phyloP scores from a whole-genome alignment of 345 rosid species.

The Citrus unshiu region DNA sequence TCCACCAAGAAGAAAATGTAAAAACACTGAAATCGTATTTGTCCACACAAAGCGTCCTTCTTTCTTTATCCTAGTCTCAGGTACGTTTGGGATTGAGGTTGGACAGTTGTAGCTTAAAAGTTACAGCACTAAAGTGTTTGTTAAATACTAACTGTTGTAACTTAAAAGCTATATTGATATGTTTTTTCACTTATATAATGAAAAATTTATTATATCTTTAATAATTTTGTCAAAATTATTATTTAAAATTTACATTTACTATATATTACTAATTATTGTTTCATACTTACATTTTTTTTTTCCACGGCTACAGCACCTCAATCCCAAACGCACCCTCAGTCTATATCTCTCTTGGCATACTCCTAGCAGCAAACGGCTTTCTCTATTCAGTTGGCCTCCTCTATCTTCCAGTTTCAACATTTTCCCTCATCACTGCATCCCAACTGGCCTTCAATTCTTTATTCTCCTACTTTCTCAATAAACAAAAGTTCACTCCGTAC shows the following conservation, averaged over 20 bases:
- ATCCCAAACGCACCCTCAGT: not conserved
- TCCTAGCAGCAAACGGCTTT: slow-evolving; percentile 14
- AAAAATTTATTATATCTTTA: too few relatives aligned
- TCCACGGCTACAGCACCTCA: rapidly evolving
- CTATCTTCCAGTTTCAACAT: slow-evolving; percentile 59
- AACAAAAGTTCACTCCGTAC: slow-evolving; percentile 47
- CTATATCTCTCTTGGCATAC: slow-evolving; percentile 36
- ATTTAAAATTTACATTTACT: too few relatives aligned
- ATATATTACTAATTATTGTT: too few relatives aligned
- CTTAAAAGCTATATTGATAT: too few relatives aligned
- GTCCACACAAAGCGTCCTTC: slow-evolving; percentile 12
- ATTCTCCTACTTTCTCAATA: slow-evolving; percentile 43
- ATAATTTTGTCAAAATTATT: too few relatives aligned
- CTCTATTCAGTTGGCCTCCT: slow-evolving; percentile 32
- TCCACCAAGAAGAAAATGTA: not conserved
- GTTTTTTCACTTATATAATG: too few relatives aligned
- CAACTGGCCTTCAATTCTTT: slow-evolving; percentile 49
- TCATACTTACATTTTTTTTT: too few relatives aligned
- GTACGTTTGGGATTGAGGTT: too few relatives aligned
- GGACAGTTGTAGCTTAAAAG: too few relatives aligned
- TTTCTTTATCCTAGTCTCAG: slow-evolving; percentile 7
- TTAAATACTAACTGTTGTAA: rapidly evolving
- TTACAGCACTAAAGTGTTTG: too few relatives aligned
- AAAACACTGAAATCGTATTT: slow-evolving; percentile 14
- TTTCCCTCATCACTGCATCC: slow-evolving; percentile 48